These are phyloP conservation scores for Cytospora paraplurivora DNA, from an alignment of 2,329 filamentous ascomycete genomes.

Conservation along the genomic window DNA sequence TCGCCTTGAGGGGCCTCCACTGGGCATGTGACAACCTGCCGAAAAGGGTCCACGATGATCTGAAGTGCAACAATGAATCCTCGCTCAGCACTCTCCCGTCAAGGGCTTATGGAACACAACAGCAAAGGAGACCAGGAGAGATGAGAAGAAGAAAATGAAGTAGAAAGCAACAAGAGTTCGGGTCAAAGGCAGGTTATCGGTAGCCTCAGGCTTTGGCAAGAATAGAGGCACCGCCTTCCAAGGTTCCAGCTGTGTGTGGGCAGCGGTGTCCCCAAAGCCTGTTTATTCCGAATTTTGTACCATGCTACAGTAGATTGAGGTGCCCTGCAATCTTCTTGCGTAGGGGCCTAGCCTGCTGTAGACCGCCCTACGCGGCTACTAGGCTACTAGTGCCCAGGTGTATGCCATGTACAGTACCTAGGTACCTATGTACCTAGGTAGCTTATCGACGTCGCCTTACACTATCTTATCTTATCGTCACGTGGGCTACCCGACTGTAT, in stretches of 20 bases:
- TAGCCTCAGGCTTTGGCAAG: background rate
- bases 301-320: background rate
- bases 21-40: background rate
- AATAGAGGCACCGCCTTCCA: background rate
- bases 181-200: background rate
- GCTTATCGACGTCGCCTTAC: background rate
- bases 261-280: background rate
- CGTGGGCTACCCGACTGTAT: constrained; percentile 26
- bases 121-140: background rate
- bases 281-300: background rate
- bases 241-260: background rate
- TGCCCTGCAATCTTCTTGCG: background rate
- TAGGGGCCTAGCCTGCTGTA: too few species aligned
- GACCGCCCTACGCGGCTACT: background rate
- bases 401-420: background rate
- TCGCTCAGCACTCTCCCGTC: background rate
- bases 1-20: background rate
- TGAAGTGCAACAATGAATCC: background rate
- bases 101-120: background rate
- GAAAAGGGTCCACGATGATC: background rate
- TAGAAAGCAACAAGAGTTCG: background rate
- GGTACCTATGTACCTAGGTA: background rate
- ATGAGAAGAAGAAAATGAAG: background rate
- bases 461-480: constrained; percentile 6
- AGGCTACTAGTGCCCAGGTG: background rate